Evolutionary conservation across 305 asterid species (phyloP).

Genomic region (Rubia tinctorum): DNA sequence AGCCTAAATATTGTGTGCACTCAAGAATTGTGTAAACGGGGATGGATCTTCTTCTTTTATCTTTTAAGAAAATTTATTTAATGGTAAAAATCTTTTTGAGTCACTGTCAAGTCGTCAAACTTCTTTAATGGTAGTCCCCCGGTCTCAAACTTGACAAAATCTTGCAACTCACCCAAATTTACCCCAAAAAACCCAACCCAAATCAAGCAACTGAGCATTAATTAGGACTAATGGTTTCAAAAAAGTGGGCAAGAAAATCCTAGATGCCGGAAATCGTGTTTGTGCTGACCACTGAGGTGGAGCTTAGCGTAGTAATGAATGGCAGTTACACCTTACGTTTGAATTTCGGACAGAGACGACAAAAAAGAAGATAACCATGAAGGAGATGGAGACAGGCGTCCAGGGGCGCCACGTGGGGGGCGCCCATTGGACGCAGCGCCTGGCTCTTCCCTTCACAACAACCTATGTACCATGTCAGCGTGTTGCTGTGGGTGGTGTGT

Average conservation of each 20-base stretch:
- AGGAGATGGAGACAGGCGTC: slow-evolving; percentile 54
- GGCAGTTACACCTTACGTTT: slow-evolving; percentile 10
- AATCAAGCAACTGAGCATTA: not conserved
- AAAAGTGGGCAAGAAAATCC: not conserved
- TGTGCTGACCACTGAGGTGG: not conserved
- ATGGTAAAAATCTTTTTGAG: not conserved
- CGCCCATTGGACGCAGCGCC: slow-evolving; percentile 38
- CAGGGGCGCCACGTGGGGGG: slow-evolving; percentile 57
- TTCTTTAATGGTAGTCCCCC: not conserved
- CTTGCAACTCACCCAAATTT: not conserved
- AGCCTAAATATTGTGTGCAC: not conserved
- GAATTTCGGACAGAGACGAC: not conserved
- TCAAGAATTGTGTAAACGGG: not conserved
- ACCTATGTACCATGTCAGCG: slow-evolving; percentile 52
- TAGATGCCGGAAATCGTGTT: not conserved
- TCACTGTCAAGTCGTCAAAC: slow-evolving; percentile 15
- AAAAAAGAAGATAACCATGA: slow-evolving; percentile 16
- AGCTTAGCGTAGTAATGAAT: slow-evolving; percentile 1
- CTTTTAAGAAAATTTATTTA: too few relatives aligned
- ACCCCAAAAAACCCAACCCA: slow-evolving; percentile 5
- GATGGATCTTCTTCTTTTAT: too few relatives aligned
- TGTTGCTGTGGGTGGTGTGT: slow-evolving; percentile 29
- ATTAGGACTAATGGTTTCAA: too few relatives aligned
- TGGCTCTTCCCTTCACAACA: slow-evolving; percentile 68
- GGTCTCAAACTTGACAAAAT: slow-evolving; percentile 8